Evolutionary conservation across 1,284 basidiomycete genomes (phyloP), one percentile per base, ranked within the genome.

Genomic region (Cerioporus squamosus): DNA sequence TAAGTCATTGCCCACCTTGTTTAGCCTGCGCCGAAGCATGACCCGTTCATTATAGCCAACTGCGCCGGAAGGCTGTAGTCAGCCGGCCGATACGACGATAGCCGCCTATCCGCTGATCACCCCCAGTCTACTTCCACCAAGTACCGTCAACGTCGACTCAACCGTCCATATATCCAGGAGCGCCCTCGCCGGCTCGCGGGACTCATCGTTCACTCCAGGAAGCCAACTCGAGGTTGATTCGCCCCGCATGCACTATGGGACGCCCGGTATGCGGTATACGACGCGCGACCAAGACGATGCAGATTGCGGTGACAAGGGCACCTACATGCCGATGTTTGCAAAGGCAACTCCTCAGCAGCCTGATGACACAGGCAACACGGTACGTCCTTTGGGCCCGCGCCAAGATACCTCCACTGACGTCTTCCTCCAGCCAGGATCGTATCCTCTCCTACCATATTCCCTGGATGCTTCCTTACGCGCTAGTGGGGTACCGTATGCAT

Each of bases 301-400:
- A 12, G 51, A 39, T 20, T 59, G 40, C 17, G 51, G 51, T 29
- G 57, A 57, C 17, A 50, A 54, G 39, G 24, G 42, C 6, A 53
- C 29, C 4, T 53, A 53, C 33, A 14, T 43, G 2, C 40, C 56
- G 20, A 33, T 39, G 49, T 53, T 53, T 24, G 18, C 54, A n/a
- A 54, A 52, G 33, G n/a, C 54, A 20, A 42, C 47, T 29, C 38
- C 42, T 14, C 49, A 52, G 29, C 55, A 59, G n/a, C 45, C 49
- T 12, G 53, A 49, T 24, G 54, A 59, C 22, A 51, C 55, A 36
- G 58, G 62, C 57, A 48, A 58, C 53, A 59, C 62, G 33, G 62
- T 64, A 26, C 49, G 62, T 36, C 22, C 10, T 20, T 18, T 24
- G 5, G n/a, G 17, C 10, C 24, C 17, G 10, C 23, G 8, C 24